Evolutionary conservation across 176 grass and related monocot species (phyloP), one percentile per base, ranked within the genome.

Genomic region (Eleusine coracana): DNA sequence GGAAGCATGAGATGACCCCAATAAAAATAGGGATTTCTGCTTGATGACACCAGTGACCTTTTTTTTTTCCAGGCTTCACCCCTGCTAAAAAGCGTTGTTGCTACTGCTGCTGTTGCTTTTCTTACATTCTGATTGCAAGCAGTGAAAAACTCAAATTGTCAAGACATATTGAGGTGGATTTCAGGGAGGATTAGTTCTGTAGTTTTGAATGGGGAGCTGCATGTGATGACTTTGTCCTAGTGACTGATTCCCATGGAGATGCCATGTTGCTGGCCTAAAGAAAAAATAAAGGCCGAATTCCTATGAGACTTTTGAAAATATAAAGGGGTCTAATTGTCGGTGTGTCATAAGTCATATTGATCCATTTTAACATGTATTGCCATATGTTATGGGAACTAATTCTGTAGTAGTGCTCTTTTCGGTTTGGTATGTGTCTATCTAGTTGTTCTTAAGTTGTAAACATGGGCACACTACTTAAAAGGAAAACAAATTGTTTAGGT

Each of bases 311-410:
- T 25, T 60, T 0, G 7, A 25, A 60, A 25, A 60, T 10, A 60
- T 60, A 25, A 25, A 60, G 16, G 3, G 27, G 21, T 44, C 5
- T 79, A 50, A 3, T 79, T 50, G 17, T 58, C 28, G 66, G 34
- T 17, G n/a, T 74, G 34, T 74, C 41, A 63, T 70, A 46, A 66
- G 34, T 74, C 41, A 63, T 70, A 46, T 65, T 17, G 62, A 10
- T 55, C 27, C 12, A 17, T 59, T 28, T 23, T 36, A 41, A 41
- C 25, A 34, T 44, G 41, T 46, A 46, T 46, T 46, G 0, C 2
- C 44, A 11, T 46, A 46, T 46, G 44, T 27, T 16, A 40, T 18
- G 48, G 34, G 62, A 58, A 37, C 14, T 60, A 60, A 7, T 51
- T 65, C 69, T 5, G 18, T 21, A 20, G 5, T 55, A 46, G 44